Conservation (phyloP, 805 yeast species). For the Zygotorulaspora sp. region DNA sequence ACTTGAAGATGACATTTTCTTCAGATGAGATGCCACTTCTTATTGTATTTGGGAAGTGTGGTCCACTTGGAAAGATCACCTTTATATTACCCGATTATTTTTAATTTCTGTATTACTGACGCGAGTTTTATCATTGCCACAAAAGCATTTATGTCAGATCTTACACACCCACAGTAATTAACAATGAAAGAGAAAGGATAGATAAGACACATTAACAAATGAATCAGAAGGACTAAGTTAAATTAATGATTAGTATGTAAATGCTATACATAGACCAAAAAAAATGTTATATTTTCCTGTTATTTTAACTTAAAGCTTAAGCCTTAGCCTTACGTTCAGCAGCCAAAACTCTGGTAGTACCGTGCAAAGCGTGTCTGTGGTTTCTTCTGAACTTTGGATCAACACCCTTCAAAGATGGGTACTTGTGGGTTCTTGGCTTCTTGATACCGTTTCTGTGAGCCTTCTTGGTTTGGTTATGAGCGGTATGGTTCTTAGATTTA, state of each 20-base stretch:
- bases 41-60: too few relatives aligned
- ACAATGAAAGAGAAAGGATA: too few relatives aligned
- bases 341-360: slow-evolving; percentile 92
- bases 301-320: slow-evolving; percentile 15
- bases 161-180: too few relatives aligned
- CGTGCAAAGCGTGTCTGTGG: slow-evolving; percentile 99
- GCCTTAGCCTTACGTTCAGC: slow-evolving; percentile 58
- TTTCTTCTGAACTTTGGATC: slow-evolving; percentile 99
- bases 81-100: too few relatives aligned
- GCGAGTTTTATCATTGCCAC: too few relatives aligned
- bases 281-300: too few relatives aligned
- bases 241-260: slow-evolving; percentile 1
- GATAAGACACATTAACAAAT: too few relatives aligned
- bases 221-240: neutral
- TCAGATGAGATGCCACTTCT: neutral
- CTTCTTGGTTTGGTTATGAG: slow-evolving; percentile 99
- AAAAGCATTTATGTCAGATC: too few relatives aligned
- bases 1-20: slow-evolving; percentile 7
- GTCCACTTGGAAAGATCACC: too few relatives aligned
- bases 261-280: neutral
- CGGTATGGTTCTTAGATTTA: slow-evolving; percentile 99
- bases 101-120: too few relatives aligned
- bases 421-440: slow-evolving; percentile 97
- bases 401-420: slow-evolving; percentile 98
- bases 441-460: slow-evolving; percentile 99